phyloP scores from a whole-genome alignment of 2,329 filamentous ascomycete genomes.

The Grosmannia serpens region DNA sequence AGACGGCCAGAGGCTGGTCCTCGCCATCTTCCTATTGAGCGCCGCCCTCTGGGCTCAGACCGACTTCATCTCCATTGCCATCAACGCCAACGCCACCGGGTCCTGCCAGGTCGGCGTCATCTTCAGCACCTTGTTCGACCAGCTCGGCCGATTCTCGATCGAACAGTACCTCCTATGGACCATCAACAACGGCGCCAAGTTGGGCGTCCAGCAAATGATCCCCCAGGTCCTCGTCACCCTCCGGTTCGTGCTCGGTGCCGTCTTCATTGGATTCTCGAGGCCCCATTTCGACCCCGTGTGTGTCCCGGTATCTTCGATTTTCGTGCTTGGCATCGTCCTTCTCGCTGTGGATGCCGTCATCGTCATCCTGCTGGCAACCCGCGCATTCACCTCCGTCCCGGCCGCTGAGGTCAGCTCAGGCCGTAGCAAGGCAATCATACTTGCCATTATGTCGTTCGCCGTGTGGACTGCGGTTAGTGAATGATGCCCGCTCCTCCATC shows the following conservation, averaged over 20 bases:
- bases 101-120: slow-evolving; percentile 41
- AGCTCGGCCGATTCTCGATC: slow-evolving; percentile 40
- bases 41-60: slow-evolving; percentile 42
- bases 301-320: slow-evolving; percentile 31
- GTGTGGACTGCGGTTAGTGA: slow-evolving; percentile 42
- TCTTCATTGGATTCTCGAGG: slow-evolving; percentile 43
- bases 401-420: slow-evolving; percentile 19
- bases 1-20: slow-evolving; percentile 53
- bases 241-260: slow-evolving; percentile 40
- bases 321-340: slow-evolving; percentile 32
- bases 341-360: slow-evolving; percentile 35
- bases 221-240: slow-evolving; percentile 34
- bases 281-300: slow-evolving; percentile 41
- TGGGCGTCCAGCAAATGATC: slow-evolving; percentile 24
- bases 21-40: slow-evolving; percentile 40
- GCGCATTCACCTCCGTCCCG: slow-evolving; percentile 26
- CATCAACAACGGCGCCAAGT: slow-evolving; percentile 24
- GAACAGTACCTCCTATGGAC: slow-evolving; percentile 45
- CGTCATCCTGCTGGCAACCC: slow-evolving; percentile 28
- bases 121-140: slow-evolving; percentile 44
- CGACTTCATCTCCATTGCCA: slow-evolving; percentile 37
- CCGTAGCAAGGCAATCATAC: slow-evolving; percentile 28
- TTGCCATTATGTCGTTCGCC: slow-evolving; percentile 31
- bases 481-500: not conserved
- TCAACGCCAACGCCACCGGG: slow-evolving; percentile 28